These are phyloP conservation scores for Vitis hybrid DNA, from an alignment of 177 flowering plant genomes.

Conservation along the genomic window DNA sequence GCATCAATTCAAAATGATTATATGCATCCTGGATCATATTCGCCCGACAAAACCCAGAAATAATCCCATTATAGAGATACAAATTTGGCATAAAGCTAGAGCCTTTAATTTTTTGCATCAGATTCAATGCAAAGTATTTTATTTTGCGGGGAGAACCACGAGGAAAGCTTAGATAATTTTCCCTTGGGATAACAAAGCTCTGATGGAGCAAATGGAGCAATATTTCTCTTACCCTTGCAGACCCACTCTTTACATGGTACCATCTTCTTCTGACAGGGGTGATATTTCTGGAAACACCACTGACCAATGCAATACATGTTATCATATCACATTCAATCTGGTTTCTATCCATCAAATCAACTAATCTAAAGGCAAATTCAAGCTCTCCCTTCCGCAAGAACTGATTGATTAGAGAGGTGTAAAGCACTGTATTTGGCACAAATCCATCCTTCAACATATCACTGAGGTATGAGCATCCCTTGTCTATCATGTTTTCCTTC, in stretches of 20 bases:
- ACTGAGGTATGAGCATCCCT: slow-evolving; percentile 49
- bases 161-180: slow-evolving; percentile 8
- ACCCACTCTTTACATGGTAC: slow-evolving; percentile 10
- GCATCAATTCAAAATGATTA: slow-evolving; percentile 41
- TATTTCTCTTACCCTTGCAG: slow-evolving; percentile 27
- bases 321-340: slow-evolving; percentile 38
- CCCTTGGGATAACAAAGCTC: slow-evolving; percentile 5
- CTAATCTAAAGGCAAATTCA: slow-evolving; percentile 43
- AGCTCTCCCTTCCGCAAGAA: slow-evolving; percentile 57
- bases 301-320: slow-evolving; percentile 39
- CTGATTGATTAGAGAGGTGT: slow-evolving; percentile 53
- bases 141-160: slow-evolving; percentile 26
- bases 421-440: slow-evolving; percentile 51
- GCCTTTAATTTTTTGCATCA: slow-evolving; percentile 29
- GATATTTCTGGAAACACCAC: slow-evolving; percentile 47
- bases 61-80: slow-evolving; percentile 45
- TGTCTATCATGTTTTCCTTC: slow-evolving; percentile 47
- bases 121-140: slow-evolving; percentile 25
- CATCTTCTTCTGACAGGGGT: slow-evolving; percentile 16
- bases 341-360: slow-evolving; percentile 49
- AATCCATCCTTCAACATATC: slow-evolving; percentile 59
- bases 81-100: slow-evolving; percentile 37
- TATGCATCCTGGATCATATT: slow-evolving; percentile 51
- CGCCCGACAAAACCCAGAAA: slow-evolving; percentile 46
- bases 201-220: slow-evolving; percentile 38